Conservation (phyloP, 495 filamentous ascomycete species). For the Trichoderma reesei region DNA sequence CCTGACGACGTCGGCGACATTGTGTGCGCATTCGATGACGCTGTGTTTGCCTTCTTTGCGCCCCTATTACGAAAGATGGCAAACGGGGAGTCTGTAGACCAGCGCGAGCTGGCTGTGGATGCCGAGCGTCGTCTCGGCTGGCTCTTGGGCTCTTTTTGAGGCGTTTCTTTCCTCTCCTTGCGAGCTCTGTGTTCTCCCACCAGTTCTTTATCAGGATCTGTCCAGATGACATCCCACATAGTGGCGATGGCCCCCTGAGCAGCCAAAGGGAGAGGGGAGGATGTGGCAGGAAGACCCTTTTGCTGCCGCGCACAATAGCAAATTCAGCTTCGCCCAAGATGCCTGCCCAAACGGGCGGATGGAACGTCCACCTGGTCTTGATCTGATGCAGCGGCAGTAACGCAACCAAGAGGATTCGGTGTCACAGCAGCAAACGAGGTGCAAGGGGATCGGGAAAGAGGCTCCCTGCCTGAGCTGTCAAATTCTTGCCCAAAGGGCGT, state of each 20-base stretch:
- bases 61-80: constrained; percentile 24
- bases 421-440: background rate
- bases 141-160: constrained; percentile 22
- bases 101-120: constrained; percentile 28
- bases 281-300: background rate
- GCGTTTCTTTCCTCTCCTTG: constrained; percentile 25
- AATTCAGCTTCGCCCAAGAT: background rate
- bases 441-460: background rate
- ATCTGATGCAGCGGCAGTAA: constrained; percentile 4
- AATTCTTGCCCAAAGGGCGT: background rate
- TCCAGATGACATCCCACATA: constrained; percentile 47
- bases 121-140: constrained; percentile 21
- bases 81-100: constrained; percentile 23
- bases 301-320: background rate
- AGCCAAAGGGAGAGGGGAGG: background rate
- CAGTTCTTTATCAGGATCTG: constrained; percentile 33
- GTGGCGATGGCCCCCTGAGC: constrained; percentile 6
- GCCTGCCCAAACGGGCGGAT: background rate
- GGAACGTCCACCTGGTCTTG: background rate
- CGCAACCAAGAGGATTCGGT: background rate
- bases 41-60: constrained; percentile 15
- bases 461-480: background rate
- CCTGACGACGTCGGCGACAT: background rate
- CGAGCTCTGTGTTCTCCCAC: constrained; percentile 34
- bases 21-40: background rate